Conservation (phyloP, 768 basidiomycete genomes). For the Royoungia palumana region DNA sequence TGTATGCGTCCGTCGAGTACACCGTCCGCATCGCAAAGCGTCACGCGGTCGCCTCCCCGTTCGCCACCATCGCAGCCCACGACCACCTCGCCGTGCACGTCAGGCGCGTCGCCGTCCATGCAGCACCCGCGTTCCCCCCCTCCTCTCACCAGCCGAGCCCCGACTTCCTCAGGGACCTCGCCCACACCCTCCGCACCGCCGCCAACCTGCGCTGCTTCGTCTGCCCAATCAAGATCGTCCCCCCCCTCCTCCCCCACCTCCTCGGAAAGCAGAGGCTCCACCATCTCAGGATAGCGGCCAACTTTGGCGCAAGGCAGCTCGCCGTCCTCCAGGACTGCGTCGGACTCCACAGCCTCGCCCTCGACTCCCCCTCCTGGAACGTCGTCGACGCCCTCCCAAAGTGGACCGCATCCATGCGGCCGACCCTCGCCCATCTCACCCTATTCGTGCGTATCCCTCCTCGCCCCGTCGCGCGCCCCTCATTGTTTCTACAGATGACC, state of each 20-base stretch:
- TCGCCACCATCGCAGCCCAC: slow-evolving; percentile 53
- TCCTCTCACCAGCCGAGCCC: slow-evolving; percentile 32
- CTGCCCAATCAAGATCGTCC: slow-evolving; percentile 46
- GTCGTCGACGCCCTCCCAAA: slow-evolving; percentile 54
- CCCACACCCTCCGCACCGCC: slow-evolving; percentile 45
- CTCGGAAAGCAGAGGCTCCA: slow-evolving; percentile 42
- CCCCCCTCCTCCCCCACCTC: slow-evolving; percentile 48
- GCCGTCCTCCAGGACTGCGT: slow-evolving; percentile 38
- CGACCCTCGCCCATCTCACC: slow-evolving; percentile 51
- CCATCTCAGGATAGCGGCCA: slow-evolving; percentile 47
- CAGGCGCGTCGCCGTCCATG: slow-evolving; percentile 53
- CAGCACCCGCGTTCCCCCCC: slow-evolving; percentile 41
- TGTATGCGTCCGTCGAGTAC: slow-evolving; percentile 60
- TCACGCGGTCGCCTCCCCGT: slow-evolving; percentile 52
- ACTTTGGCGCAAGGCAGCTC: slow-evolving; percentile 52
- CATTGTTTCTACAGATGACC: slow-evolving; percentile 44
- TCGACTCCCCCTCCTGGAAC: slow-evolving; percentile 64
- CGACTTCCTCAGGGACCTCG: slow-evolving; percentile 51
- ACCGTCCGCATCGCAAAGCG: slow-evolving; percentile 54
- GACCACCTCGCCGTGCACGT: slow-evolving; percentile 56
- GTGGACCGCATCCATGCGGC: slow-evolving; percentile 47
- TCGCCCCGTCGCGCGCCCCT: not conserved
- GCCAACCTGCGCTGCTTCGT: slow-evolving; percentile 55
- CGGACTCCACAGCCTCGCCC: slow-evolving; percentile 43
- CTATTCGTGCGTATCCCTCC: slow-evolving; percentile 48